These are phyloP conservation scores for Cytospora leucostoma DNA, from an alignment of 2,329 filamentous ascomycete species.

Conservation along the genomic window DNA sequence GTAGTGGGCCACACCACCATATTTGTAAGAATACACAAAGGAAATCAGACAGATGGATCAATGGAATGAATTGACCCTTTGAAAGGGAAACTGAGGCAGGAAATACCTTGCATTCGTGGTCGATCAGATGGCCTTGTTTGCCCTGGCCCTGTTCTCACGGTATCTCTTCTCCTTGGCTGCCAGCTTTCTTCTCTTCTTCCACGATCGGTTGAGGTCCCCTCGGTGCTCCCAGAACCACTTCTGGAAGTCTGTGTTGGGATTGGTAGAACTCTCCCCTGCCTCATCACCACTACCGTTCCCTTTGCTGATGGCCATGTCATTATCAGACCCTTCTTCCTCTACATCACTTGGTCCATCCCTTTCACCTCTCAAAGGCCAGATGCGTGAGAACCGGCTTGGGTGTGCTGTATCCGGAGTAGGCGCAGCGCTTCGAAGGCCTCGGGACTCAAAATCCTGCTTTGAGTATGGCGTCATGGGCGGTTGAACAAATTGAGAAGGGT, in stretches of 20 bases:
- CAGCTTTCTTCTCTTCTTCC: slow-evolving; percentile 65
- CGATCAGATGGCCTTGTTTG: slow-evolving; percentile 43
- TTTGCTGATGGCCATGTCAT: slow-evolving; percentile 33
- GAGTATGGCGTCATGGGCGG: slow-evolving; percentile 82
- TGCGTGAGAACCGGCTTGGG: slow-evolving; percentile 63
- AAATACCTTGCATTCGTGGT: slow-evolving; percentile 2
- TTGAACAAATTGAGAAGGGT: slow-evolving; percentile 34
- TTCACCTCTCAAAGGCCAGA: slow-evolving; percentile 54
- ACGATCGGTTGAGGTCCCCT: slow-evolving; percentile 64
- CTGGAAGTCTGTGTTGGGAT: slow-evolving; percentile 52
- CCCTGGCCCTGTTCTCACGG: slow-evolving; percentile 62
- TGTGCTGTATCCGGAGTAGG: slow-evolving; percentile 93
- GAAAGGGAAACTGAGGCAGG: slow-evolving; percentile 45
- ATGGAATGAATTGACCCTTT: neutral
- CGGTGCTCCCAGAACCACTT: slow-evolving; percentile 70
- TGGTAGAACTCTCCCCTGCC: slow-evolving; percentile 33
- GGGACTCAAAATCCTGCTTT: slow-evolving; percentile 72
- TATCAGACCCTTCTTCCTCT: slow-evolving; percentile 39
- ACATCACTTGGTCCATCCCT: slow-evolving; percentile 51
- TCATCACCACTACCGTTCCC: slow-evolving; percentile 34
- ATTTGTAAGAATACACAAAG: neutral
- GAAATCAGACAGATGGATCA: neutral
- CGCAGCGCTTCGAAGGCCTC: slow-evolving; percentile 80
- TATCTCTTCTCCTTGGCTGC: slow-evolving; percentile 68
- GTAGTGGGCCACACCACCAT: neutral